Base-by-base conservation (phyloP, 805 yeast species). In the Metschnikowia similis region DNA sequence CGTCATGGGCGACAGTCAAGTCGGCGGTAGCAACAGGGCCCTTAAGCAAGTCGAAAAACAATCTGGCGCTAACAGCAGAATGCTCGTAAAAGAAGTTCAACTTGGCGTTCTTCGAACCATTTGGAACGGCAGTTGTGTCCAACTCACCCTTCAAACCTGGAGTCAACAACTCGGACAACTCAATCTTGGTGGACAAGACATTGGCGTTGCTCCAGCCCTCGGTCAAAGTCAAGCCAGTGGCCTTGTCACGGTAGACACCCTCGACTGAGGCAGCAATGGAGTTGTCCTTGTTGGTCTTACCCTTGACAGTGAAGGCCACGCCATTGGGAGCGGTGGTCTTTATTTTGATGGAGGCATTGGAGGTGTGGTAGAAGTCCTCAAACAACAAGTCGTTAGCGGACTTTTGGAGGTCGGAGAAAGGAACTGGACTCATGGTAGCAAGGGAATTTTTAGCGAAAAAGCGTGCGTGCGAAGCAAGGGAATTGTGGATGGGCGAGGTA, bases 141-240 rank as follows among this genome's bases (percentile, higher is more conserved):
- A 94, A 77, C 75, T 91, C 96, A 62, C 94, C 85, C 79, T 90
- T 92, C 65, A 94, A 82, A 63, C 98, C 97, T 63, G 96, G 96
- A 54, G 97, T 86, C 74, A 92, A 81, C 63, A 89, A 87, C 72
- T 91, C 96, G 52, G 85, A 80, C 65, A 94, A 81, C 79, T 92
- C 97, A 62, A 94, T 80, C 81, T 89, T 92, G 77, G 98, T 88
- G 79, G 83, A 86, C 68, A 94, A 78, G 58, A 86, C 81, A 74
- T 92, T 92, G 72, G 95, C 85, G 63, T 96, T 89, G 77, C 91
- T 85, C 97, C 98, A 91, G 68, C 97, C 96, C 80, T 94, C 98
- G 61, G 97, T 90, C 67, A 94, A 77, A 58, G 97, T 83, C 66
- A 94, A 79, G 57, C 97, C 97, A 55, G 94, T 78, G 56, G 90